These are phyloP conservation scores for Excoecaria cochinchinensis DNA, from an alignment of 345 rosid genomes.

Conservation along the genomic window DNA sequence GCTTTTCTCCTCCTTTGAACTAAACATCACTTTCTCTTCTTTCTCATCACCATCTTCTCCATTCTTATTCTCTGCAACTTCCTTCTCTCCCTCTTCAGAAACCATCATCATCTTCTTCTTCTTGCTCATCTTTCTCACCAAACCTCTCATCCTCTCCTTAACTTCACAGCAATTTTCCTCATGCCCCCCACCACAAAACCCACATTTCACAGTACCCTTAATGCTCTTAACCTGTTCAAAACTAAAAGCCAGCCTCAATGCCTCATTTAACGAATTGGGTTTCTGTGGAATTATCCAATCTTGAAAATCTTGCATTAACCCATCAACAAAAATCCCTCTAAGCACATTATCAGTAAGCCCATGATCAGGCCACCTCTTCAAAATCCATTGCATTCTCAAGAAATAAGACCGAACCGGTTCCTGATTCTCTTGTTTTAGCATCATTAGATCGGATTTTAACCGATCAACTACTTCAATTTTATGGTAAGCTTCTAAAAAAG, in stretches of 20 bases:
- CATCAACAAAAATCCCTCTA: constrained; percentile 34
- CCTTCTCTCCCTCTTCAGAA: not conserved
- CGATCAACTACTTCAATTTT: constrained; percentile 19
- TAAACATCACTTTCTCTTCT: not conserved
- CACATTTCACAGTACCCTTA: constrained; percentile 19
- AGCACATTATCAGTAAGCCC: constrained; percentile 27
- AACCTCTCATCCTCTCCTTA: constrained; percentile 28
- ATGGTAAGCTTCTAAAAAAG: constrained; percentile 37
- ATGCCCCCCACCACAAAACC: constrained; percentile 32
- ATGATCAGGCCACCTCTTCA: constrained; percentile 32
- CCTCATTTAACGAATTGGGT: constrained; percentile 31
- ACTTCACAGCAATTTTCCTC: constrained; percentile 25
- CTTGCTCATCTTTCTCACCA: constrained; percentile 22
- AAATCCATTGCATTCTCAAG: constrained; percentile 37
- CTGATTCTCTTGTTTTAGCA: constrained; percentile 25
- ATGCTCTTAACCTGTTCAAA: constrained; percentile 32
- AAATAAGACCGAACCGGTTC: constrained; percentile 41
- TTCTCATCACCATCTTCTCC: not conserved
- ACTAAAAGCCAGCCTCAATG: constrained; percentile 34
- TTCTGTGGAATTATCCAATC: constrained; percentile 33
- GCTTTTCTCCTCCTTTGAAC: constrained; percentile 22
- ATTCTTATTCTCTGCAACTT: not conserved
- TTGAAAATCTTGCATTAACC: constrained; percentile 25
- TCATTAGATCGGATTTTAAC: constrained; percentile 26
- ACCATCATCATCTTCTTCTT: not conserved